These are phyloP conservation scores for Scheffersomyces ergatensis DNA, from an alignment of 805 yeast genomes.

Conservation along the genomic window DNA sequence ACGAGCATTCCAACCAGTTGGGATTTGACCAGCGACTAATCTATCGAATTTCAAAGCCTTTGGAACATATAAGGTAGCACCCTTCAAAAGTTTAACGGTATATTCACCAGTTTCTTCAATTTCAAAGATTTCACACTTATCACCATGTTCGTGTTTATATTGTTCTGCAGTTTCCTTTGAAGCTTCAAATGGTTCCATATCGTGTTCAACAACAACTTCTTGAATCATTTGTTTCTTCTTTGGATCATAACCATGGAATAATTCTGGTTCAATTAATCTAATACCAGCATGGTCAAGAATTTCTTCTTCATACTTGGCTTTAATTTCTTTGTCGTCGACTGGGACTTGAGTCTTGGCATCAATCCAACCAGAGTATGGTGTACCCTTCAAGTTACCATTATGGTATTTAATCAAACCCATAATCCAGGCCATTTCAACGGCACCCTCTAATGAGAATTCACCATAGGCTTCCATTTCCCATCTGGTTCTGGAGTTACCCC, in stretches of 20 bases:
- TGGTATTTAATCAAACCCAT: conserved; percentile 97
- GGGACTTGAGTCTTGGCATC: conserved; percentile 91
- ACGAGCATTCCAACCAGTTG: conserved; percentile 97
- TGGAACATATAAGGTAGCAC: conserved; percentile 88
- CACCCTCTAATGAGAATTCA: conserved; percentile 94
- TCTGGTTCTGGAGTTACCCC: conserved; percentile 99
- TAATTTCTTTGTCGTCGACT: conserved; percentile 92
- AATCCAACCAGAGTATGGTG: conserved; percentile 95
- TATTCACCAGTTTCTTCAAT: conserved; percentile 88
- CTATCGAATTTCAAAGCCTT: conserved; percentile 78
- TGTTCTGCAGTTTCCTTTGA: conserved; percentile 94
- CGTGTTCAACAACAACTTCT: conserved; percentile 95
- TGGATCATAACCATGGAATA: conserved; percentile 93
- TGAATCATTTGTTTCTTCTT: conserved; percentile 89
- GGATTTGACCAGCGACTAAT: conserved; percentile 89
- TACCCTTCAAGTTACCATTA: conserved; percentile 85
- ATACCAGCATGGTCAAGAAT: conserved; percentile 95
- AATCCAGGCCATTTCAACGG: conserved; percentile 99
- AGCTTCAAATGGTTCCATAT: conserved; percentile 92
- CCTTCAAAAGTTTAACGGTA: conserved; percentile 86
- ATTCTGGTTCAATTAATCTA: conserved; percentile 93
- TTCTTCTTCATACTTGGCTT: conserved; percentile 84
- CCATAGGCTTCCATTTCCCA: conserved; percentile 99
- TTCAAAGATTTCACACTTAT: conserved; percentile 86
- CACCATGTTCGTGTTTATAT: conserved; percentile 92